Conservation (phyloP, 2,329 filamentous ascomycete genomes). For the Zelopaecilomyces penicillatus region DNA sequence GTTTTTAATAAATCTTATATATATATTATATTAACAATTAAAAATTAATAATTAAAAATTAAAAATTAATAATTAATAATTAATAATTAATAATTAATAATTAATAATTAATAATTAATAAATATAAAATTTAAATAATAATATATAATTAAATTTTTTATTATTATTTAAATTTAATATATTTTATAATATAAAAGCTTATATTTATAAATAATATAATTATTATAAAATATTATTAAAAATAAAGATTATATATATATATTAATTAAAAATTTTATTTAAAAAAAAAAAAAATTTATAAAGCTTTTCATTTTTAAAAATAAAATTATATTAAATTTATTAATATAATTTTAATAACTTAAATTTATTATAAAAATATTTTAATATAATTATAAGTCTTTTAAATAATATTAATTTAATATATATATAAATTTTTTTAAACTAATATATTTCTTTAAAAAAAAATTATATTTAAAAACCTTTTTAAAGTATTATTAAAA, state of each 20-base stretch:
- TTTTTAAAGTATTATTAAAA: too few relatives aligned
- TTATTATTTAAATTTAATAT: background rate
- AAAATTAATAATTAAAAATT: background rate
- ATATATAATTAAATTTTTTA: background rate
- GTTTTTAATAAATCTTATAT: too few relatives aligned
- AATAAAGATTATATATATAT: too few relatives aligned
- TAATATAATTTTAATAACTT: background rate
- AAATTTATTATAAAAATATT: background rate
- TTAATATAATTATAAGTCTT: background rate
- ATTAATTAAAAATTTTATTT: background rate
- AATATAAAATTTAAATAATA: background rate
- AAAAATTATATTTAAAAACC: background rate
- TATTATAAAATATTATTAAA: background rate
- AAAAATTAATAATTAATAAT: background rate
- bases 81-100: background rate
- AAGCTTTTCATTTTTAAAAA: background rate
- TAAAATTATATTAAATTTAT: background rate
- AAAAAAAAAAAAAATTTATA: background rate
- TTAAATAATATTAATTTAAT: background rate
- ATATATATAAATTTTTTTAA: background rate
- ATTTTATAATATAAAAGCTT: too few relatives aligned
- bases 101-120: background rate
- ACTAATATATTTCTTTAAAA: background rate
- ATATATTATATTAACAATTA: background rate
- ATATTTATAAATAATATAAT: background rate